Evolutionary conservation across 108 stramenopile species (phyloP).

Genomic region (Stephanodiscus minutulus): DNA sequence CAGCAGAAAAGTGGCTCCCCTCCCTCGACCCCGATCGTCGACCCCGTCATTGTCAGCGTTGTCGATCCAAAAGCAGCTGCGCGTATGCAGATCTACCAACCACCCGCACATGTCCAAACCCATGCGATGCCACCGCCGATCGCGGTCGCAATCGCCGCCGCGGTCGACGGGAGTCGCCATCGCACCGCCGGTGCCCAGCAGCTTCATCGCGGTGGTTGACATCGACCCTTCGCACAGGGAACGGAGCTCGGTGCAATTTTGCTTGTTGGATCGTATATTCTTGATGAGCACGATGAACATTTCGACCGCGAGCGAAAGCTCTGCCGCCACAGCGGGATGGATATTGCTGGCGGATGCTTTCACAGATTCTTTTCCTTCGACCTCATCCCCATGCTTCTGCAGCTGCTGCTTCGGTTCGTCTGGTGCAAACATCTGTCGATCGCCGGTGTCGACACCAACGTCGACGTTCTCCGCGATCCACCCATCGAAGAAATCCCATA

Average conservation of each 20-base stretch:
- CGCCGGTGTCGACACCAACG: not conserved
- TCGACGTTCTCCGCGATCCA: constrained; percentile 26
- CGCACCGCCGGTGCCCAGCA: constrained; percentile 5
- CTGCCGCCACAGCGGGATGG: not conserved
- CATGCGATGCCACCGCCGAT: constrained; percentile 1
- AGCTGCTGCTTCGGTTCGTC: constrained; percentile 1
- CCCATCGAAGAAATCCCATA: constrained; percentile 47
- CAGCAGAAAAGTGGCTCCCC: constrained; percentile 28
- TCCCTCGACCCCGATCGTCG: constrained; percentile 1
- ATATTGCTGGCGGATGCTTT: not conserved
- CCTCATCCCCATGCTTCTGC: not conserved
- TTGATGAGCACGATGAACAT: constrained; percentile 49
- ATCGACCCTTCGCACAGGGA: constrained; percentile 39
- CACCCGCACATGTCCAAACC: constrained; percentile 47
- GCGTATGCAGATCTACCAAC: constrained; percentile 51
- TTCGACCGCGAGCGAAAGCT: constrained; percentile 32
- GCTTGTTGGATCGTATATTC: constrained; percentile 39
- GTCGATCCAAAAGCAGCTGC: constrained; percentile 52
- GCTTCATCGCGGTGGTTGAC: constrained; percentile 19
- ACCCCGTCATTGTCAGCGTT: not conserved
- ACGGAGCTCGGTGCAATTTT: constrained; percentile 36
- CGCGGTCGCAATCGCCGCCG: not conserved
- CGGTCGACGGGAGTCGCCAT: not conserved
- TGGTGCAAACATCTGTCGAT: not conserved
- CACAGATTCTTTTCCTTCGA: not conserved